Percentiles rank a stretch among this genome's conserved stretches.
phyloP scores from a whole-genome alignment of 2,329 filamentous ascomycete species.

The Trichoderma cornu-damae region DNA sequence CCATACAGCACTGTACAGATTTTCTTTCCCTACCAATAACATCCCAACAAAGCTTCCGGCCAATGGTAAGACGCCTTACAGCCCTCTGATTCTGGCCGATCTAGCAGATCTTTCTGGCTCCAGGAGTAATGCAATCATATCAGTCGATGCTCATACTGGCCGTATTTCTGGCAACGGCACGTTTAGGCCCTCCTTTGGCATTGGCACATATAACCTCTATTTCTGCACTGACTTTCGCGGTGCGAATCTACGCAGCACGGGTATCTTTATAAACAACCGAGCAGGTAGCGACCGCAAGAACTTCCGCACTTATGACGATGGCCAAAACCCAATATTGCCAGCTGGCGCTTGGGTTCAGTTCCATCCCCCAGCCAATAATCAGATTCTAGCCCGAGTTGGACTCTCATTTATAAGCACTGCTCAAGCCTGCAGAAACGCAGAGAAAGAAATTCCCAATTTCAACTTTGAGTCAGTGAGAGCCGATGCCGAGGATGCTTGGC shows the following conservation, averaged over 20 bases:
- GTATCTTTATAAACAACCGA: constrained; percentile 52
- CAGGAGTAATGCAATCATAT: constrained; percentile 23
- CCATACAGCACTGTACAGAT: constrained; percentile 57
- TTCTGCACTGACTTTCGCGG: constrained; percentile 58
- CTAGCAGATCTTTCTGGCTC: constrained; percentile 48
- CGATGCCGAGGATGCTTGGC: constrained; percentile 57
- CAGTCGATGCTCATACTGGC: constrained; percentile 40
- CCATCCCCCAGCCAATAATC: constrained; percentile 34
- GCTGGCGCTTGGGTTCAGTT: constrained; percentile 62
- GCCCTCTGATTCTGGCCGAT: constrained; percentile 55
- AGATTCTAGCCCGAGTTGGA: constrained; percentile 61
- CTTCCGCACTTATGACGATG: constrained; percentile 31
- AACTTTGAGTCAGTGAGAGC: constrained; percentile 54
- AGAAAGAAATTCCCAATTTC: constrained; percentile 62
- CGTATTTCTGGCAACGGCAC: constrained; percentile 55
- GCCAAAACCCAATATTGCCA: constrained; percentile 25
- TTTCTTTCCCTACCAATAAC: constrained; percentile 46
- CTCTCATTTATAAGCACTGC: constrained; percentile 64
- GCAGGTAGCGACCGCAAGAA: constrained; percentile 42
- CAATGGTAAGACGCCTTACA: constrained; percentile 19
- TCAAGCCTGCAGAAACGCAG: constrained; percentile 65
- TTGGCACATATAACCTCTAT: constrained; percentile 51
- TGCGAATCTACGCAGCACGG: constrained; percentile 48
- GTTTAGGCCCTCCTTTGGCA: constrained; percentile 57
- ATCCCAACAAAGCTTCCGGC: constrained; percentile 20